Conservation (phyloP, 768 basidiomycete genomes). For the Lactarius evosmus region DNA sequence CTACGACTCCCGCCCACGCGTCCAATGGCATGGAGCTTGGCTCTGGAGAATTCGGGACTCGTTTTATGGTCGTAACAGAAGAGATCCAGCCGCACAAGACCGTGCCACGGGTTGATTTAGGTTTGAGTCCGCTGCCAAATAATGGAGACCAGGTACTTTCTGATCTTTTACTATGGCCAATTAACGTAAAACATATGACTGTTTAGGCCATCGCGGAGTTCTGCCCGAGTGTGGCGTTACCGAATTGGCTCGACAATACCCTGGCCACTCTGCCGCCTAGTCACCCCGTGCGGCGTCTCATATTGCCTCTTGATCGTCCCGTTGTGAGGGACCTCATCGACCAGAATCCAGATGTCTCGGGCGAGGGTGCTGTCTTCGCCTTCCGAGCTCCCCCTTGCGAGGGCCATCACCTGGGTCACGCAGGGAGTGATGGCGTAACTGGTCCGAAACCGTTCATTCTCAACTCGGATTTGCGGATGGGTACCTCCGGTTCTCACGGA, state of each 20-base stretch:
- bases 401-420: background rate
- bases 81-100: conserved; percentile 16
- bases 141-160: conserved; percentile 14
- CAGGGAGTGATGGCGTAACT: background rate
- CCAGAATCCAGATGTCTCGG: background rate
- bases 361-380: conserved; percentile 23
- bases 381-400: conserved; percentile 14
- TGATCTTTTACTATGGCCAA: background rate
- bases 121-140: background rate
- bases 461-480: background rate
- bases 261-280: conserved; percentile 45
- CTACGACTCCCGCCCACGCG: conserved; percentile 43
- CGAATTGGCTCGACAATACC: conserved; percentile 55
- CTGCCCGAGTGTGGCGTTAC: conserved; percentile 38
- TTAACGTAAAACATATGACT: conserved; percentile 5
- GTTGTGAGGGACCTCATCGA: background rate
- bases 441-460: background rate
- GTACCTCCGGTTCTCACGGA: background rate
- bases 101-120: background rate
- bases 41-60: conserved; percentile 35
- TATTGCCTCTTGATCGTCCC: conserved; percentile 18
- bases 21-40: conserved; percentile 37
- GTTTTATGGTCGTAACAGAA: conserved; percentile 47
- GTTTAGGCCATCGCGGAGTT: conserved; percentile 19
- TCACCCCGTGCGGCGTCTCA: conserved; percentile 48